Conservation (phyloP, 2,329 filamentous ascomycete species). For the Sporothrix protearum region DNA sequence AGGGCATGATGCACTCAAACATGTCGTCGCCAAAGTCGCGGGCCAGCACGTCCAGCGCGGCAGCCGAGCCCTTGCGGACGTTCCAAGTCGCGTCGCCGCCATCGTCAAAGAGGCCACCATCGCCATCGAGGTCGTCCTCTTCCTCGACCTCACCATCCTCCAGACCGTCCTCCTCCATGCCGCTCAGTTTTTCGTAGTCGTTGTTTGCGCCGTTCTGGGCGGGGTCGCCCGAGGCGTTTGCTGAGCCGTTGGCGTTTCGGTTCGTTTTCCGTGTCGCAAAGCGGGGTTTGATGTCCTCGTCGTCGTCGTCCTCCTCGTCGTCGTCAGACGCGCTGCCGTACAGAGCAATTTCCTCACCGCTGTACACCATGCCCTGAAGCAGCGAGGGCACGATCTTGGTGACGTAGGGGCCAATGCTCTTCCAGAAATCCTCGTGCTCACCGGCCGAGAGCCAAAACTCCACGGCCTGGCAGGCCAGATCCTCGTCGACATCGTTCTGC, state of each 20-base stretch:
- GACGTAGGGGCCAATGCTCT: conserved; percentile 72
- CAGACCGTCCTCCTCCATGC: conserved; percentile 50
- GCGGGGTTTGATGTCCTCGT: conserved; percentile 85
- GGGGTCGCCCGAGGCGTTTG: conserved; percentile 48
- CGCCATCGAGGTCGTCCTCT: conserved; percentile 78
- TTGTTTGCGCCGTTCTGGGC: conserved; percentile 48
- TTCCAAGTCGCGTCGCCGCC: conserved; percentile 94
- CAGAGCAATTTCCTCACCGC: conserved; percentile 84
- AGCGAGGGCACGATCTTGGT: conserved; percentile 84
- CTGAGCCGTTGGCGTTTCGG: conserved; percentile 54
- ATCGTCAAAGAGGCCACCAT: conserved; percentile 70
- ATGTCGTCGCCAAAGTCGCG: conserved; percentile 83
- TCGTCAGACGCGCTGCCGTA: conserved; percentile 83
- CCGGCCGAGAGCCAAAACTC: conserved; percentile 97
- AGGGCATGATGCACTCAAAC: conserved; percentile 88
- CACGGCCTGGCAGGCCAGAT: conserved; percentile 87
- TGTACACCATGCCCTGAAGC: conserved; percentile 93
- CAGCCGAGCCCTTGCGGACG: conserved; percentile 92
- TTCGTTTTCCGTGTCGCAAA: conserved; percentile 72
- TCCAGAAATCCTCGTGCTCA: conserved; percentile 77
- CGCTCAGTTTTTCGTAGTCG: conserved; percentile 52
- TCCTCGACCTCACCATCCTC: conserved; percentile 39
- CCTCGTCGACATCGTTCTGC: conserved; percentile 76
- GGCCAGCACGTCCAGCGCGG: conserved; percentile 89
- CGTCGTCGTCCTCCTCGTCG: conserved; percentile 84